Evolutionary conservation across 2,329 filamentous ascomycete species (phyloP), one percentile per base, ranked within the genome.

Genomic region (Talaromyces sp.): DNA sequence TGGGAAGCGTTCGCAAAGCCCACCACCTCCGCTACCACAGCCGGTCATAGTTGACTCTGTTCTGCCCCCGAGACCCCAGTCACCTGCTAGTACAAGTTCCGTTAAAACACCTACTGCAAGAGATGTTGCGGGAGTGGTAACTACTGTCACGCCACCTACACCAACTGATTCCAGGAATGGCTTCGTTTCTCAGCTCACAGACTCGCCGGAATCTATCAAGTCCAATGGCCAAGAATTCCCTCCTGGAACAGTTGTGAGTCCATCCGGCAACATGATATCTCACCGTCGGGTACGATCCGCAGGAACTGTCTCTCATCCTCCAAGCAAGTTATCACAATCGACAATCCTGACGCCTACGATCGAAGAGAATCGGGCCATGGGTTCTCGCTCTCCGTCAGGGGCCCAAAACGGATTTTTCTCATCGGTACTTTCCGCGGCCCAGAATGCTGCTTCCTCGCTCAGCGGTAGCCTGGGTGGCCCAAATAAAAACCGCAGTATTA

Each of bases 361-460:
- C 41, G 93, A 97, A 73, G 87, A 87, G 67, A 70, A 75, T 3
- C 75, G 75, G 63, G 63, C 76, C 64, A 56, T 80, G 65, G 68
- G 74, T 59, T 71, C 79, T n/a, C 86, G 85, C 63, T 81, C 83
- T 67, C 69, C 85, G 35, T 80, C 84, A 31, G 82, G 84, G n/a
- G 77, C 75, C 32, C 77, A 77, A 58, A 75, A 75, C 32, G 88
- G 92, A 0, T 98, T 99, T 78, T 98, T 99, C 76, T 96, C 91
- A 4, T 93, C 90, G 27, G 90, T 99, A 71, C 86, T 99, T 65
- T 93, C 91, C 46, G 93, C 89, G 52, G 95, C 95, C 19, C 93
- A 98, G 75, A 97, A 89, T 82, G 93, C 93, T 50, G 92, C 93
- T 14, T 91, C 84, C 64, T 91, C 87, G 54, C 88, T 97, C 53